Base-by-base conservation (phyloP, 257 asterid species). In the Fraxinus anomala region DNA sequence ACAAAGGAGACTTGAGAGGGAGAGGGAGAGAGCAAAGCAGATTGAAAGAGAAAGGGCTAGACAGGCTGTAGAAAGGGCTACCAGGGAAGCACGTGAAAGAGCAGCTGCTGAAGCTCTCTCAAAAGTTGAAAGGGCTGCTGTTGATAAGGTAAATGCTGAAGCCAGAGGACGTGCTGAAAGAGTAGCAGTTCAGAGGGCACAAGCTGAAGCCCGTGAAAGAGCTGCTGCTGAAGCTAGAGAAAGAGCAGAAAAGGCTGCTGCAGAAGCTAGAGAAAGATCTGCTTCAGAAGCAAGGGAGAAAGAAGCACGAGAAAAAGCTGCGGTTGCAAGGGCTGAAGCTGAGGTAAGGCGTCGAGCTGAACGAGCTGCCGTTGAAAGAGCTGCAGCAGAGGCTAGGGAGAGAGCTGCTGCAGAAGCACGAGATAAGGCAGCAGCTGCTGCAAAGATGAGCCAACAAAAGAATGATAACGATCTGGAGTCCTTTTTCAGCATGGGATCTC, bases 181-280 rank as follows among this genome's bases (percentile, higher is more conserved):
- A 86, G 92, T 87, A 68, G 99, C 99, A 68, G 99, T 95, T 83
- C 97, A 88, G 86, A 89, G 97, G 81, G 98, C 88, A 37, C 98
- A 96, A 82, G 88, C 97, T 70, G 98, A 93, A 87, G 99, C 97
- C 66, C 98, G 99, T 49, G 98, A 92, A 86, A 91, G 98, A 81
- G 98, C 98, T 83, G 97, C 97, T 28, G 93, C 92, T 16, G 99
- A 91, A 73, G 99, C 99, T 69, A 91, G 83, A 79, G 97, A 87
- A 73, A 86, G 96, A 84, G 97, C 96, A 6, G 95, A 92, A 84
- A 94, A 85, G 85, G 94, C 89, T 81, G 96, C 96, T 77, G 90
- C 97, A 17, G 97, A 90, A 82, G 94, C 96, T 69, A 90, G 97
- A 87, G 96, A 89, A 82, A 86, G 91, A 68, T 86, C 86, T 67